Evolutionary conservation across 768 basidiomycete genomes (phyloP), one percentile per base, ranked within the genome.

Genomic region (Hemileccinum rubropunctum): DNA sequence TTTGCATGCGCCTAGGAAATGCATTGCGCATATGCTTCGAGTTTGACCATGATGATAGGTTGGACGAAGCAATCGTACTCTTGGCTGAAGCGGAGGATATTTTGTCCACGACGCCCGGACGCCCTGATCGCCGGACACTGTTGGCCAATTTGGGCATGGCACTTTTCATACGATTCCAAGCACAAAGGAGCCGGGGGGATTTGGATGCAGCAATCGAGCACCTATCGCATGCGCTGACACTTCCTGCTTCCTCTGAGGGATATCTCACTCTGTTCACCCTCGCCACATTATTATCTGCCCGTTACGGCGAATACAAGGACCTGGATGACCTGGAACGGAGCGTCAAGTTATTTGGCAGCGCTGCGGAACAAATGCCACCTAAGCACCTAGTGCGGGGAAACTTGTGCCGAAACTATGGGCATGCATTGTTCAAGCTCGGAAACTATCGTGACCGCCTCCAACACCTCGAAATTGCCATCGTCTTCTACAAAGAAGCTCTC

Each of bases 31-130:
- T 45, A 47, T 15, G 56, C 51, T 60, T 35, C 36, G 53, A 57
- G 12, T 37, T 21, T 18, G 32, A 47, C 17, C 23, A 38, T 6
- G n/a, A 45, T 4, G 58, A 54, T 37, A 42, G 35, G 5, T 46
- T 68, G 20, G 62, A 70, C 14, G 59, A 61, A 32, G 53, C 57
- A 3, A 58, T 69, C 35, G 54, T 60, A 5, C 50, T 56, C 17
- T 39, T 66, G 33, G 27, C 53, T n/a, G 55, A 59, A 26, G 59
- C 46, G 1, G 59, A 62, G 20, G 59, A 53, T 20, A 23, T 48
- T 3, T 28, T 56, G 28, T 39, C 64, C 9, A 6, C 6, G 3
- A 43, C 40, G 2, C 43, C 54, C 2, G 33, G 47, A 11, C 42
- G 55, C 2, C 3, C 27, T 2, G 42, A 57, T 17, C 52, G 53